phyloP scores from a whole-genome alignment of 495 filamentous ascomycete genomes.

The Penicillium turbatum region DNA sequence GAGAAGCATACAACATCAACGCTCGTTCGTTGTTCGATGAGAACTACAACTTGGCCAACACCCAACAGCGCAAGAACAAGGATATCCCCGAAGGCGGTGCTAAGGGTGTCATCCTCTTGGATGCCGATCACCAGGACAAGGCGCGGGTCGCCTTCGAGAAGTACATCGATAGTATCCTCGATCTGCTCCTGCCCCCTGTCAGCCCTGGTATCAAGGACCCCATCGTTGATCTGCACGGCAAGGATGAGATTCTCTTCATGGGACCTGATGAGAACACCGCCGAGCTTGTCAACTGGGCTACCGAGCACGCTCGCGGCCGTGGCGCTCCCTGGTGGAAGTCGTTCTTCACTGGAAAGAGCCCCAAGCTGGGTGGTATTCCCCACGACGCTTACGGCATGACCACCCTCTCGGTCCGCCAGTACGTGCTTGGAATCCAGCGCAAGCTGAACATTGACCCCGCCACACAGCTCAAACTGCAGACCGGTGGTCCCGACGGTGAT shows the following conservation, averaged over 20 bases:
- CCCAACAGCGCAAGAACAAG: conserved; percentile 99
- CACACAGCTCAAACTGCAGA: conserved; percentile 87
- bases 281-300: conserved; percentile 96
- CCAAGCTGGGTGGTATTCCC: conserved; percentile 91
- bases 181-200: conserved; percentile 80
- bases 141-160: conserved; percentile 91
- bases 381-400: conserved; percentile 98
- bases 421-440: conserved; percentile 92
- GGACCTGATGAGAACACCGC: conserved; percentile 98
- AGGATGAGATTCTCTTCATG: conserved; percentile 96
- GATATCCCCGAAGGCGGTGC: conserved; percentile 99
- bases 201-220: conserved; percentile 98
- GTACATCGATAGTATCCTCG: conserved; percentile 97
- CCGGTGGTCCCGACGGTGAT: conserved; percentile 94
- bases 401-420: conserved; percentile 91
- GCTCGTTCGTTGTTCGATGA: conserved; percentile 94
- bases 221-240: conserved; percentile 89
- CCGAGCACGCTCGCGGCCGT: conserved; percentile 80
- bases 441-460: conserved; percentile 85
- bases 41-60: conserved; percentile 97
- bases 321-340: conserved; percentile 99
- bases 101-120: conserved; percentile 94
- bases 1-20: conserved; percentile 93
- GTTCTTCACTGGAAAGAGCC: conserved; percentile 98
- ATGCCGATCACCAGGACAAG: conserved; percentile 91